Evolutionary conservation across 192 early-diverging fungal species (phyloP).

Genomic region (Coemansia sp.): DNA sequence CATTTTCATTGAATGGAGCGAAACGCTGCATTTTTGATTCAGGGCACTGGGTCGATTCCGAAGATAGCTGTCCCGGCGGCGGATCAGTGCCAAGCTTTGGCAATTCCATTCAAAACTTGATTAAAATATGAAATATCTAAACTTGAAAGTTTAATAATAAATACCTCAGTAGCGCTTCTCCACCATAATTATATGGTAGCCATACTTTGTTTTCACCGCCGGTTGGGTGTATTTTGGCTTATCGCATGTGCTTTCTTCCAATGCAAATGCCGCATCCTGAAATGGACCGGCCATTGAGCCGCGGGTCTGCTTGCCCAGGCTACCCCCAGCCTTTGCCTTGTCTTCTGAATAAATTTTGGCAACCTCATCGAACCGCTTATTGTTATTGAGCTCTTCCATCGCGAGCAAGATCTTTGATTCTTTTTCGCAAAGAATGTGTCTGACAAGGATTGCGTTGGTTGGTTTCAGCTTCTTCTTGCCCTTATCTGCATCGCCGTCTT

Average conservation of each 20-base stretch:
- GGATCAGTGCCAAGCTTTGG: constrained; percentile 26
- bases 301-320: constrained; percentile 74
- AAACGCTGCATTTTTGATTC: constrained; percentile 42
- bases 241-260: constrained; percentile 62
- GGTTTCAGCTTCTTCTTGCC: constrained; percentile 60
- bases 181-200: constrained; percentile 89
- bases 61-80: constrained; percentile 47
- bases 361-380: constrained; percentile 63
- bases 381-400: constrained; percentile 59
- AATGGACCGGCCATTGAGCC: constrained; percentile 75
- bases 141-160: constrained; percentile 23
- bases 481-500: constrained; percentile 4
- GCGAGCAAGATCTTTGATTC: constrained; percentile 71
- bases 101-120: constrained; percentile 17
- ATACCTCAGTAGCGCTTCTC: constrained; percentile 55
- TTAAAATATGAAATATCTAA: neutral
- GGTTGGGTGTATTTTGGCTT: constrained; percentile 70
- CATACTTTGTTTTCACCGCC: constrained; percentile 70
- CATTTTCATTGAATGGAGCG: constrained; percentile 34
- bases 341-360: constrained; percentile 78
- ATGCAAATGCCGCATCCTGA: constrained; percentile 76
- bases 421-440: constrained; percentile 87
- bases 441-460: constrained; percentile 62
- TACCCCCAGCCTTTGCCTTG: constrained; percentile 78
- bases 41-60: constrained; percentile 32